Conservation (phyloP, 2,329 filamentous ascomycete species). For the Drechslerella dactyloides region DNA sequence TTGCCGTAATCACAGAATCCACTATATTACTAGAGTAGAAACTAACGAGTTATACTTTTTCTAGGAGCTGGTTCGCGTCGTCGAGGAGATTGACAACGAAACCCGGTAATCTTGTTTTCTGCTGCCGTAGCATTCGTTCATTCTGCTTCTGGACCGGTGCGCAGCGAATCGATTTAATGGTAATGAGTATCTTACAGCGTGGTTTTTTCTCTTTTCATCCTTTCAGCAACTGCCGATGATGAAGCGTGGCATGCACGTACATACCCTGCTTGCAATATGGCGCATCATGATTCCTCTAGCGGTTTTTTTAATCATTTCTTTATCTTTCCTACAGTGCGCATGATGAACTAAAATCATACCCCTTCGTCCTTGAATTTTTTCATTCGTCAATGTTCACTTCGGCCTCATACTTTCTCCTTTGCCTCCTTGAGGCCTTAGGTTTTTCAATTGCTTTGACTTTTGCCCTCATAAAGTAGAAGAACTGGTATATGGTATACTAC, state of each 20-base stretch:
- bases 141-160: slow-evolving; percentile 5
- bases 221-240: slow-evolving; percentile 3
- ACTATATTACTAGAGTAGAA: neutral
- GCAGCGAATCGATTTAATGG: slow-evolving; percentile 16
- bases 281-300: slow-evolving; percentile 22
- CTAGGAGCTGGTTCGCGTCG: slow-evolving; percentile 53
- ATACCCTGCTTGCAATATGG: slow-evolving; percentile 17
- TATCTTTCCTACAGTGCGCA: neutral
- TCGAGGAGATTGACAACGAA: slow-evolving; percentile 54
- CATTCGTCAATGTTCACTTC: slow-evolving; percentile 1
- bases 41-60: slow-evolving; percentile 15
- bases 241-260: slow-evolving; percentile 15
- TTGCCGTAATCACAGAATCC: neutral
- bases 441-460: neutral
- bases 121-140: neutral
- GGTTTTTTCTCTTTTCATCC: no score
- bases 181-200: slow-evolving; percentile 11
- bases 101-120: slow-evolving; percentile 16
- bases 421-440: neutral
- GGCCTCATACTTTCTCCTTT: neutral
- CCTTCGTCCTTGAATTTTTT: neutral
- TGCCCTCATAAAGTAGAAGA: no score
- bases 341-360: neutral
- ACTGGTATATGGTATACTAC: no score
- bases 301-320: slow-evolving; percentile 11